Evolutionary conservation across 2,329 filamentous ascomycete species (phyloP), one percentile per base, ranked within the genome.

Genomic region (Fusarium tjaetaba): DNA sequence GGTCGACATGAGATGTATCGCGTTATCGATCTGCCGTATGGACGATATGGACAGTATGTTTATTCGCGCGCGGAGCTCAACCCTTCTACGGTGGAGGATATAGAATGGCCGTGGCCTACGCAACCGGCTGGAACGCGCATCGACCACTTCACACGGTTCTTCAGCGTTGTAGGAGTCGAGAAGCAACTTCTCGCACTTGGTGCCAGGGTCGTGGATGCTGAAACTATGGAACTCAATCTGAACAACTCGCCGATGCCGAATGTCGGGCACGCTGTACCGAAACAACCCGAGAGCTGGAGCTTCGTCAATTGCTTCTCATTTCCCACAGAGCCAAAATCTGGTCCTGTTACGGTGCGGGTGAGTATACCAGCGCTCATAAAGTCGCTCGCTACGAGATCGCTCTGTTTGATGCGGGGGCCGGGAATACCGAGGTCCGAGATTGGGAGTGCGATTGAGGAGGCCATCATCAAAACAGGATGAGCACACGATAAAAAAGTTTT

Each of bases 211-310:
- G 43, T 78, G 4, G 75, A 78, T 18, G 26, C 62, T 4, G 76
- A 78, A 30, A 78, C 76, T 6, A 36, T 78, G 18, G 76, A 78
- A 45, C 73, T 78, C 32, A 70, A 73, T 14, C 46, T 78, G 15
- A 59, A 59, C 13, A 71, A 56, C 32, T 75, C 65, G 1, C 48
- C 64, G 1, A 62, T 67, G 52, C 60, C 57, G 9, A 46, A 61
- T 8, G 49, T 73, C 9, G 34, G 22, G 22, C 57, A 64, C 2
- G 42, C 53, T 20, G 28, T 66, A 5, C 46, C 73, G 7, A 53
- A 64, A 7, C 76, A 78, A 18, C 73, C 76, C 2, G 76, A 77
- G n/a, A 78, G 76, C 41, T 78, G 76, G 76, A 78, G 76, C 24
- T 78, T 77, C 11, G 76, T 78, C 39, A 70, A 78, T 24, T 78